Evolutionary conservation across 2,329 filamentous ascomycete genomes (phyloP).

Genomic region (Monosporascus cannonballus): DNA sequence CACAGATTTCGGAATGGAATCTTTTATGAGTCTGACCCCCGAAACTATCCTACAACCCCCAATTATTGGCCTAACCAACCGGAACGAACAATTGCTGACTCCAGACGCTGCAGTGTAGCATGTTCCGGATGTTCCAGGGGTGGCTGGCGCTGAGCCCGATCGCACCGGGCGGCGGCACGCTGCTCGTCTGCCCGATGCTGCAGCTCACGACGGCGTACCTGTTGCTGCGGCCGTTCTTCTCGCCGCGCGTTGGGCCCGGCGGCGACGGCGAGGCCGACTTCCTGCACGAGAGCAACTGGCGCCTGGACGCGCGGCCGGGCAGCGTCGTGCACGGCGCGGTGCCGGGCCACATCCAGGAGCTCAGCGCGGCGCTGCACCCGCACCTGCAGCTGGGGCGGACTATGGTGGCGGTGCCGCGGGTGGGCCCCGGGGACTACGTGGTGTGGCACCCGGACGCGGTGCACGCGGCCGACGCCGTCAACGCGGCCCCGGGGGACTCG

Average conservation of each 20-base stretch:
- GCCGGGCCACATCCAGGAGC: slow-evolving; percentile 64
- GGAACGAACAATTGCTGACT: no score
- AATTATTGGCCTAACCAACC: no score
- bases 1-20: no score
- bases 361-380: slow-evolving; percentile 58
- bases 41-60: no score
- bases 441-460: slow-evolving; percentile 78
- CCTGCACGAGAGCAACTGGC: slow-evolving; percentile 54
- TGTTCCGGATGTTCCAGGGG: slow-evolving; percentile 87
- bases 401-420: slow-evolving; percentile 64
- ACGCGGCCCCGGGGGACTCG: slow-evolving; percentile 62
- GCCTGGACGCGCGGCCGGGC: slow-evolving; percentile 38
- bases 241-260: slow-evolving; percentile 30
- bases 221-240: slow-evolving; percentile 79
- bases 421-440: slow-evolving; percentile 69
- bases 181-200: slow-evolving; percentile 75
- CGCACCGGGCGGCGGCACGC: slow-evolving; percentile 66
- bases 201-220: slow-evolving; percentile 72
- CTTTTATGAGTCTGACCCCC: no score
- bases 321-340: slow-evolving; percentile 61
- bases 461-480: slow-evolving; percentile 74
- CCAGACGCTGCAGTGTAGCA: slow-evolving; percentile 47
- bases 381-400: slow-evolving; percentile 59
- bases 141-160: slow-evolving; percentile 76
- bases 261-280: slow-evolving; percentile 36